phyloP scores from a whole-genome alignment of 176 grass and related monocot species.

The Stipa capillata region DNA sequence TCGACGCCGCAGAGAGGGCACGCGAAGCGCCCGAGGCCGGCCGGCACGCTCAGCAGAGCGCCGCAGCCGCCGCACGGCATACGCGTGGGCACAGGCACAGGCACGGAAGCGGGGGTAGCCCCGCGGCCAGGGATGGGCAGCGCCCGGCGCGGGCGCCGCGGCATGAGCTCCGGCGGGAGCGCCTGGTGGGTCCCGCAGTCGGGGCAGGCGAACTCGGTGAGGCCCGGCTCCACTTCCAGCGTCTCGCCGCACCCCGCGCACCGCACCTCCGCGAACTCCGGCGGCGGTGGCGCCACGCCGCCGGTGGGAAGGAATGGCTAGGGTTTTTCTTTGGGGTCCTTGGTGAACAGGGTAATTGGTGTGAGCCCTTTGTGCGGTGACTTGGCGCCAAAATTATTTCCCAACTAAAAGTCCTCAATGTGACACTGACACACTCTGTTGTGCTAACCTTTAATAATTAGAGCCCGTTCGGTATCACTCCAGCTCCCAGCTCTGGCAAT shows the following conservation, averaged over 20 bases:
- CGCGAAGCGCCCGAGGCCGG: background rate
- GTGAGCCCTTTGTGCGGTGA: background rate
- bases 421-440: too few relatives aligned
- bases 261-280: slow-evolving; percentile 25
- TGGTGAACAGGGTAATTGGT: background rate
- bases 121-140: slow-evolving; percentile 24
- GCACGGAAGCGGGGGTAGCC: background rate
- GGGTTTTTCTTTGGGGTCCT: slow-evolving; percentile 4
- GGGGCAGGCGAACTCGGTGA: slow-evolving; percentile 58
- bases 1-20: background rate
- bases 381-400: too few relatives aligned
- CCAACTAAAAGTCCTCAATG: too few relatives aligned
- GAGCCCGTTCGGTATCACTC: too few relatives aligned
- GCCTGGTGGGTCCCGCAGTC: slow-evolving; percentile 36
- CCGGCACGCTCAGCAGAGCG: background rate
- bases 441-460: too few relatives aligned
- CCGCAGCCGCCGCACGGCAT: slow-evolving; percentile 33
- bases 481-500: too few relatives aligned
- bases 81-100: background rate
- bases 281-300: slow-evolving; percentile 8
- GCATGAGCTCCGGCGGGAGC: slow-evolving; percentile 53
- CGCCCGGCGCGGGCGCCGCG: slow-evolving; percentile 22
- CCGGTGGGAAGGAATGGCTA: background rate
- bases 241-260: slow-evolving; percentile 37
- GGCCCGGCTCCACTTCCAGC: slow-evolving; percentile 37